Conservation (phyloP, 495 filamentous ascomycete genomes). For the Aspergillus leporis region DNA sequence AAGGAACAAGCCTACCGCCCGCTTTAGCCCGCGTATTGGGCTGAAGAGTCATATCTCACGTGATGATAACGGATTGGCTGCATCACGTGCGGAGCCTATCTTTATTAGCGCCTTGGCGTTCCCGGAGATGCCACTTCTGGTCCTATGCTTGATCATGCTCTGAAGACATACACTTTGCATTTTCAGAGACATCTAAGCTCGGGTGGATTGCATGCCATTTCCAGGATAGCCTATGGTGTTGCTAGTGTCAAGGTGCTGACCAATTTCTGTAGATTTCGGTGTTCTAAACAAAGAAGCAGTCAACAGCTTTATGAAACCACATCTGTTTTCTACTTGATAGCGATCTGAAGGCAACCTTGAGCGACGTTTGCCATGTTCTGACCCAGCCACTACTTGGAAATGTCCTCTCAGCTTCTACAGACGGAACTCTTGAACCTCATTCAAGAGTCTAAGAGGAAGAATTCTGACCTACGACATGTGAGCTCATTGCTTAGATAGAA, state of each 20-base stretch:
- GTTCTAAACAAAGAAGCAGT: not conserved
- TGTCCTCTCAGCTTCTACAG: conserved; percentile 90
- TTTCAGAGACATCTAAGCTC: not conserved
- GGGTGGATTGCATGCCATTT: not conserved
- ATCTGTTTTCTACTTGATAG: conserved; percentile 16
- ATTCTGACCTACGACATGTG: conserved; percentile 84
- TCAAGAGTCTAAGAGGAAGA: conserved; percentile 93
- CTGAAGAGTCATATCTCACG: conserved; percentile 15
- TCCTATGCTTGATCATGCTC: conserved; percentile 24
- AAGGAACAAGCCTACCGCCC: conserved; percentile 1
- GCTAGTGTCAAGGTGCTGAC: not conserved
- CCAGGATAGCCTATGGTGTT: not conserved
- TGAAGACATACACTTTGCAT: conserved; percentile 6
- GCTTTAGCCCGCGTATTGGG: not conserved
- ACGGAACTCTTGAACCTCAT: conserved; percentile 89
- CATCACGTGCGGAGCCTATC: conserved; percentile 38
- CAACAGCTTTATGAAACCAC: conserved; percentile 19
- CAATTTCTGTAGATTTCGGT: not conserved
- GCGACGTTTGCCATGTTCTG: conserved; percentile 36
- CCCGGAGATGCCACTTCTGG: conserved; percentile 41
- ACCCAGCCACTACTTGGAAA: conserved; percentile 46
- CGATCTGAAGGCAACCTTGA: conserved; percentile 11
- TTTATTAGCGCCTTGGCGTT: conserved; percentile 37
- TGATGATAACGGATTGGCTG: conserved; percentile 22
- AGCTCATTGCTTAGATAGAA: conserved; percentile 21